Evolutionary conservation across 345 rosid genomes (phyloP).

Genomic region (Eutrema yunnanense): DNA sequence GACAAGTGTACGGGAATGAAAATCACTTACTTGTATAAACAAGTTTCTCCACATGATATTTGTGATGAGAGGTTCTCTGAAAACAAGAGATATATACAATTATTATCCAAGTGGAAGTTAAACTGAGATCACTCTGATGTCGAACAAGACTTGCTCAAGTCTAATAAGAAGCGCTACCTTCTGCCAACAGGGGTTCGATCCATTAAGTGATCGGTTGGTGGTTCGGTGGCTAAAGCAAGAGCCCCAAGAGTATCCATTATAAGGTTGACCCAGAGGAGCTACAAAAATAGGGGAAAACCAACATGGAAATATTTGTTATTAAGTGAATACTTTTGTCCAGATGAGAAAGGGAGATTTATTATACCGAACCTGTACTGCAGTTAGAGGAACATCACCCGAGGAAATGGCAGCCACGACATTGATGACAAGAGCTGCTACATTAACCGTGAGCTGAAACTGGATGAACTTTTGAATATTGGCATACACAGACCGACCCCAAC

Average conservation of each 20-base stretch:
- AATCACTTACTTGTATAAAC: conserved; percentile 60
- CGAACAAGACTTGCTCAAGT: not conserved
- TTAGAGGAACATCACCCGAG: conserved; percentile 92
- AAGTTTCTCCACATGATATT: conserved; percentile 99
- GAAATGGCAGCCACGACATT: conserved; percentile 93
- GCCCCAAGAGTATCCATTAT: conserved; percentile 99
- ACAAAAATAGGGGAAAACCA: conserved; percentile 9
- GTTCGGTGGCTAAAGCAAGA: conserved; percentile 96
- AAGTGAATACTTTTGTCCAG: not conserved
- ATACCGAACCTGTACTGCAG: conserved; percentile 80
- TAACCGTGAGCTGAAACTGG: conserved; percentile 97
- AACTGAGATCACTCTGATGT: not conserved
- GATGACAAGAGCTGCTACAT: conserved; percentile 89
- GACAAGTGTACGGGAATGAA: not conserved
- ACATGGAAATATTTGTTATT: not conserved
- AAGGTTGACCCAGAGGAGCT: conserved; percentile 99
- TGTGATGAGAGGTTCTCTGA: conserved; percentile 93
- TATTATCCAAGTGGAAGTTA: not conserved
- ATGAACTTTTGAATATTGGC: conserved; percentile 98
- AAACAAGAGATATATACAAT: not conserved
- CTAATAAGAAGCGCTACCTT: conserved; percentile 41
- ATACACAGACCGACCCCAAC: conserved; percentile 99
- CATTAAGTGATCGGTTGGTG: conserved; percentile 94
- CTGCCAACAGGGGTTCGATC: conserved; percentile 89
- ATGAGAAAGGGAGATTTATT: not conserved